phyloP scores from a whole-genome alignment of 257 asterid species.

The Oldenlandia corymbosa region DNA sequence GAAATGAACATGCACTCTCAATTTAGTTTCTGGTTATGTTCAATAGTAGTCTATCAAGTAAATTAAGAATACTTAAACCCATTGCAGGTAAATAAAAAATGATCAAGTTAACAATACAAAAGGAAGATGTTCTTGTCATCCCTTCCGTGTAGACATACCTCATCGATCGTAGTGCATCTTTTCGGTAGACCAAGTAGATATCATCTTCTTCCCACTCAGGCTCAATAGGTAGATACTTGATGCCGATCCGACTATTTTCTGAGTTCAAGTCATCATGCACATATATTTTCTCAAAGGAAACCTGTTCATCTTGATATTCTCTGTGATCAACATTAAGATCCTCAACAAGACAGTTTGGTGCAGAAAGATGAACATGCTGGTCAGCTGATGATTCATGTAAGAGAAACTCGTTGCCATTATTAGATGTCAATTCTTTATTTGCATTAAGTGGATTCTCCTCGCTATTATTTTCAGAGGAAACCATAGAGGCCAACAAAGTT shows the following conservation, averaged over 20 bases:
- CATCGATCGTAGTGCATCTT: conserved; percentile 64
- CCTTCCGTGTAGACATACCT: conserved; percentile 40
- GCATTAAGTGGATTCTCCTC: conserved; percentile 18
- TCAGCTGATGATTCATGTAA: conserved; percentile 11
- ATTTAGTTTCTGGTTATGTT: background rate
- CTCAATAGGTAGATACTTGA: conserved; percentile 41
- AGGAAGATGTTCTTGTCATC: background rate
- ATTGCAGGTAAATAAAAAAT: background rate
- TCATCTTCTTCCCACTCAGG: conserved; percentile 93
- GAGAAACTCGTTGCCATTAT: conserved; percentile 4
- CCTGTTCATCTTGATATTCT: conserved; percentile 14
- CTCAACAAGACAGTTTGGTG: conserved; percentile 10
- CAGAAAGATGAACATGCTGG: conserved; percentile 15
- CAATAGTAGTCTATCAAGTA: background rate
- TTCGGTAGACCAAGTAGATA: conserved; percentile 57
- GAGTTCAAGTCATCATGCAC: conserved; percentile 17
- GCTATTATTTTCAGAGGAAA: conserved; percentile 20
- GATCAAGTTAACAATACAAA: background rate
- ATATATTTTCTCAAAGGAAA: conserved; percentile 10
- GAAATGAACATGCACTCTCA: background rate
- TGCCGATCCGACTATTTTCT: conserved; percentile 15
- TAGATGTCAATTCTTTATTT: conserved; percentile 7
- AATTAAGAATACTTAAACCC: background rate
- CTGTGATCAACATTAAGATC: conserved; percentile 9
- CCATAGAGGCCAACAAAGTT: conserved; percentile 45